Evolutionary conservation across 495 filamentous ascomycete genomes (phyloP), one percentile per base, ranked within the genome.

Genomic region (Bryoglossum gracile): DNA sequence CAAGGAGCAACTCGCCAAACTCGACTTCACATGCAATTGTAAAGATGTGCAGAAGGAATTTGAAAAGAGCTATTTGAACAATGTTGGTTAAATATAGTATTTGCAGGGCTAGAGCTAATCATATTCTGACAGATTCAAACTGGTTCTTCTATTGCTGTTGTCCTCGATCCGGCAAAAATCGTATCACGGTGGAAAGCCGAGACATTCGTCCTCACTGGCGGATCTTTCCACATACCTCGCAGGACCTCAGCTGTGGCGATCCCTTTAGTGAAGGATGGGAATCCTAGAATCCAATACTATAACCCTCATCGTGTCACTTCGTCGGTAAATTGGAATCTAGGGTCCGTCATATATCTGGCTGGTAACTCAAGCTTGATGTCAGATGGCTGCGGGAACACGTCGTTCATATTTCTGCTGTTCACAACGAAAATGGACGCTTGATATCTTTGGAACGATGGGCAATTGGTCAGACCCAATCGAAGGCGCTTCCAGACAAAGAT

Each of bases 31-130:
- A 36, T 24, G 10, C 18, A 47, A 33, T 37, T 47, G 44, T 16
- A 22, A n/a, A 37, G 32, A 47, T 47, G 44, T 47, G 21, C 33
- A 47, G 19, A 47, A 47, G 17, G 44, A 47, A 47, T 47, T 47
- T 22, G 38, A 22, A 38, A 36, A 13, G 23, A 47, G 44, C 38
- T 47, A 47, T 47, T 21, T 37, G 32, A 33, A 47, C 16, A 21
- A 37, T 14, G 44, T 47, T 37, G 44, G 18, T 47, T 14, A 10
- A 22, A 22, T 11, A 47, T 24, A 6, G 32, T 22, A 37, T 47
- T 37, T 36, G 14, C 25, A 37, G 18, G 19, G 44, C 32, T 38
- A 13, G 24, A 41, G 19, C 11, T 39, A 13, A 30, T 30, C 18
- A 36, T 25, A n/a, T 48, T 32, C 5, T 16, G 5, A 21, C n/a